Base-by-base conservation (phyloP, 2,329 filamentous ascomycete genomes). In the Proliferodiscus dingleyae region DNA sequence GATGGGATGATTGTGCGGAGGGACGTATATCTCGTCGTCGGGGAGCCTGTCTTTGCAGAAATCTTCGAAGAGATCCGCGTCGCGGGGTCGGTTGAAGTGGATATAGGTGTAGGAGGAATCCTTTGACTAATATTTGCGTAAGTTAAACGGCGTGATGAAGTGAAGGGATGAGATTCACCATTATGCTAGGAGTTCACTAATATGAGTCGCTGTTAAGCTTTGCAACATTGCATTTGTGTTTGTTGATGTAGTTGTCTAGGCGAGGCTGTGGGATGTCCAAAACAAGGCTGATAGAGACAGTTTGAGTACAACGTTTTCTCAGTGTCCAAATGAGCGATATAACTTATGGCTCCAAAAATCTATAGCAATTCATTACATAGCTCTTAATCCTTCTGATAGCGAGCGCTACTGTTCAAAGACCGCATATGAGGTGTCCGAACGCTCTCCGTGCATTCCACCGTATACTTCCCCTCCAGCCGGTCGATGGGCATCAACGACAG, bases 11-110 rank as follows among this genome's bases (percentile, higher is more conserved):
- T 89, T 80, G 51, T 88, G 80, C 6, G 81, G 80, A 26, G 85
- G 80, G n/a, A 94, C 85, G 65, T 87, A 86, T 62, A 93, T 87
- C 46, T 90, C 85, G 68, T 93, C 87, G 50, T 76, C 71, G n/a
- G 82, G 81, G 36, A 86, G 75, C 60, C 74, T 77, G 68, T 85
- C 81, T 62, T 78, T 79, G 73, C 80, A 83, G 61, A 85, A 84
- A 64, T 85, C 81, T 64, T 91, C 87, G 56, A 90, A 85, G 51
- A 89, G 78, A 68, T 90, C 87, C 44, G 85, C 85, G 68, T 88
- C 78, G 63, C 81, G 79, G 23, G 84, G 70, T 43, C 74, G 71
- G 65, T 83, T 81, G 70, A 90, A 81, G 72, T 91, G 87, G 51
- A 91, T 68, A 64, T 87, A 81, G 18, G 83, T 90, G 69, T 82